Percentiles rank a stretch among this genome's conserved stretches.
Conservation (phyloP, 164 flowering plant species). For the Echeveria elegans region DNA sequence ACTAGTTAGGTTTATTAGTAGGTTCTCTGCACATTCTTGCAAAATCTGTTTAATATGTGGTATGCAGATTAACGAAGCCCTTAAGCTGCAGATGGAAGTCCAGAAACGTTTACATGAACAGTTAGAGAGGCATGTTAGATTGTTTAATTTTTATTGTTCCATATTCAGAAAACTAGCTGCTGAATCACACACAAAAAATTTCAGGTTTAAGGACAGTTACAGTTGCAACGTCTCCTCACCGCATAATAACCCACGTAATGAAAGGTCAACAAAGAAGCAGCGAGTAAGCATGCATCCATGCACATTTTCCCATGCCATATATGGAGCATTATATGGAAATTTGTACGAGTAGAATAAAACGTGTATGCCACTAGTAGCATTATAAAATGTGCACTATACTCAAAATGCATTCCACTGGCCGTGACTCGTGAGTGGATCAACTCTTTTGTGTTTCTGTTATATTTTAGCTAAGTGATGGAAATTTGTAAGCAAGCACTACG, state of each 20-base stretch:
- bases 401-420: background rate
- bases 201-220: no score
- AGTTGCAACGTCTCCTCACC: constrained; percentile 38
- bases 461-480: background rate
- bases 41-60: constrained; percentile 5
- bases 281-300: no score
- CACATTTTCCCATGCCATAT: no score
- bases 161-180: no score
- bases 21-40: background rate
- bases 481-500: no score
- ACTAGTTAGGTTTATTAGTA: background rate
- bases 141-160: no score
- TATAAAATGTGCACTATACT: no score
- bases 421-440: background rate
- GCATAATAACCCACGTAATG: constrained; percentile 1
- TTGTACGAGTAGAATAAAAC: no score
- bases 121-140: constrained; percentile 52
- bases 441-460: background rate
- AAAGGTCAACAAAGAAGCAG: no score
- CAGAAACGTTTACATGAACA: constrained; percentile 81
- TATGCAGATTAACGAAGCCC: constrained; percentile 42
- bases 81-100: constrained; percentile 71
- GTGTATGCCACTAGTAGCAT: no score
- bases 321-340: no score
- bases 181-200: no score